Percentiles rank a stretch among this genome's conserved stretches.
phyloP scores from a whole-genome alignment of 768 basidiomycete species.

The Piloderma croceum region DNA sequence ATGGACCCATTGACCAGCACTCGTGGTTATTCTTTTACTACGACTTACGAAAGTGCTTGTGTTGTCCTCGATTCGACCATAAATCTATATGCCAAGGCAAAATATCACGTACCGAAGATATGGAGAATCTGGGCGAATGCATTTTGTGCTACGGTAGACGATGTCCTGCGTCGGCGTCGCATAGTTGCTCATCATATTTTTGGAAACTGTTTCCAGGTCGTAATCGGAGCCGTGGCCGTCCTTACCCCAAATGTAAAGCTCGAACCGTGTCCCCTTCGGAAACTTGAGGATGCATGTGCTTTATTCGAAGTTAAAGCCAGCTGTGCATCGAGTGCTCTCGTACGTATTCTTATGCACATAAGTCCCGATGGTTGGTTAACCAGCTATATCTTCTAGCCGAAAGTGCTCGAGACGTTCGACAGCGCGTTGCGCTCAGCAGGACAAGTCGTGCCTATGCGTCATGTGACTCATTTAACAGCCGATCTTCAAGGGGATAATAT shows the following conservation, averaged over 20 bases:
- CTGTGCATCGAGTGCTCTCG: conserved; percentile 43
- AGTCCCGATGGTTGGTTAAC: too few relatives aligned
- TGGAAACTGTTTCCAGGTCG: too few relatives aligned
- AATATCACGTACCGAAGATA: conserved; percentile 42
- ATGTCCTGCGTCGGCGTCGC: too few relatives aligned
- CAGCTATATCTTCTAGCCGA: too few relatives aligned
- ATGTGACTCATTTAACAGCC: too few relatives aligned
- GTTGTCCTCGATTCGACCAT: conserved; percentile 38
- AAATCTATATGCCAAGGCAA: conserved; percentile 38
- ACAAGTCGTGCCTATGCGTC: too few relatives aligned
- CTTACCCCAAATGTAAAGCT: conserved; percentile 38
- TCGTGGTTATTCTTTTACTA: conserved; percentile 45
- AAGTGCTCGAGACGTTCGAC: too few relatives aligned
- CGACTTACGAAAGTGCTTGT: conserved; percentile 48
- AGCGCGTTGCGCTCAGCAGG: too few relatives aligned
- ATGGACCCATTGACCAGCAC: conserved; percentile 43
- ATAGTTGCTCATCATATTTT: too few relatives aligned
- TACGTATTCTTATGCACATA: too few relatives aligned
- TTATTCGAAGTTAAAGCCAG: conserved; percentile 46
- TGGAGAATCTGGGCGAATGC: conserved; percentile 57
- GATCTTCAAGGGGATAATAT: too few relatives aligned
- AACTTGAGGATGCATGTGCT: conserved; percentile 42
- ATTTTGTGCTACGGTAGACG: conserved; percentile 49
- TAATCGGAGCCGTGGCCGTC: conserved; percentile 51
- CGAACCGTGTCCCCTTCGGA: conserved; percentile 38